Evolutionary conservation across 2,329 filamentous ascomycete genomes (phyloP), one percentile per base, ranked within the genome.

Genomic region (Clathrospora elynae): DNA sequence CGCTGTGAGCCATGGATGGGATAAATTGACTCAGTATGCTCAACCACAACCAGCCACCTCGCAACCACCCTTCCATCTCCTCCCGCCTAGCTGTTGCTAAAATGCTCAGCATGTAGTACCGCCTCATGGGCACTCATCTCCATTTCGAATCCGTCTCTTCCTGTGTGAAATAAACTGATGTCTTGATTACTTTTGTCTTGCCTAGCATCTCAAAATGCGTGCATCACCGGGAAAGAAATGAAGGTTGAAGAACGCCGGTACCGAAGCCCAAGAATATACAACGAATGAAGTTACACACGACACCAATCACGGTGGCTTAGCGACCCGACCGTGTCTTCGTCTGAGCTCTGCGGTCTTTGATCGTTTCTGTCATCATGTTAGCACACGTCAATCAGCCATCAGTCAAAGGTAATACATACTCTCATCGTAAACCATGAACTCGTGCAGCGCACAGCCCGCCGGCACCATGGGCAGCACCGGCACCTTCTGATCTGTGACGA

Each of bases 401-500:
- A 14, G 6, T 4, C 4, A 14, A 6, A 9, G 10, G 6, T 7
- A n/a, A 14, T 14, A 66, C 83, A 71, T 78, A 86, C 83, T 81
- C 75, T 84, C 80, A 70, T 95, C 90, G 73, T 89, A 96, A 12
- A 91, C 81, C 67, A 97, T 78, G 75, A 97, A 96, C 73, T 97
- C 93, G 68, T 97, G 90, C 62, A 99, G 78, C 46, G 80, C 92
- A 50, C 82, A 86, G 24, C 93, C 93, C 25, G 83, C 86, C 3
- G 92, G 92, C 32, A 99, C 93, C 93, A 97, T 97, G 24, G 93
- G 93, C 64, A 97, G 76, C n/a, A 99, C 92, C 32, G 92, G 92
- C 17, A 93, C 86, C 81, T 93, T 86, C 68, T 82, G 81, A 71
- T 97, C 93, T 3, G 89, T 93, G 37, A 96, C 80, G 39, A 99